Evolutionary conservation across 495 filamentous ascomycete genomes (phyloP).

Genomic region (Xylaria longipes): DNA sequence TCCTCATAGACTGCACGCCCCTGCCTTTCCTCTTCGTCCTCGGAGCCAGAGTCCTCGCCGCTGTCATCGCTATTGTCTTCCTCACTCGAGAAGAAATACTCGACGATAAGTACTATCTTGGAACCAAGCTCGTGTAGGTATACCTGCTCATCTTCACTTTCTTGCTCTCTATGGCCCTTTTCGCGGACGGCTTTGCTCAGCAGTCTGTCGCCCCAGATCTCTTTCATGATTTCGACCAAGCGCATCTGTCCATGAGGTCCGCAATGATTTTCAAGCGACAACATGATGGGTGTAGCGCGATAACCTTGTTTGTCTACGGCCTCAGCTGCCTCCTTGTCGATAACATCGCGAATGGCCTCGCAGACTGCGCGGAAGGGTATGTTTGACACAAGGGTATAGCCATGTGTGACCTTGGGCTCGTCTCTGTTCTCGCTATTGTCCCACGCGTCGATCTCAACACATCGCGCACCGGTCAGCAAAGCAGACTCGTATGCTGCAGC

Average conservation of each 20-base stretch:
- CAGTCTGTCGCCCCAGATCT: slow-evolving; percentile 58
- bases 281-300: slow-evolving; percentile 54
- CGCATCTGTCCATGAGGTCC: slow-evolving; percentile 51
- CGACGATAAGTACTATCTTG: slow-evolving; percentile 62
- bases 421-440: slow-evolving; percentile 54
- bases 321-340: slow-evolving; percentile 51
- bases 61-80: slow-evolving; percentile 36
- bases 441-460: slow-evolving; percentile 66
- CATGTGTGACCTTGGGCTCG: slow-evolving; percentile 64
- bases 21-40: slow-evolving; percentile 50
- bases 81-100: slow-evolving; percentile 59
- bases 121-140: slow-evolving; percentile 53
- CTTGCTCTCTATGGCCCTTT: slow-evolving; percentile 51
- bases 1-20: slow-evolving; percentile 49
- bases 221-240: slow-evolving; percentile 59
- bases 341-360: slow-evolving; percentile 56
- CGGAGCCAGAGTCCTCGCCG: slow-evolving; percentile 19
- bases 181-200: slow-evolving; percentile 51
- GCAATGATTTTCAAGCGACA: slow-evolving; percentile 64
- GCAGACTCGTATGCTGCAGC: slow-evolving; percentile 56
- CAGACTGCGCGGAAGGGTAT: slow-evolving; percentile 61
- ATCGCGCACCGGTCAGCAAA: slow-evolving; percentile 56
- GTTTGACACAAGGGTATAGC: slow-evolving; percentile 60
- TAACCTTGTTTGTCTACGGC: slow-evolving; percentile 39
- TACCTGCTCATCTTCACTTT: slow-evolving; percentile 47